A percentile compares a stretch with the other conserved stretches of the same genome.
Evolutionary conservation across 768 basidiomycete species (phyloP).

Genomic region (Mycena latifolia): DNA sequence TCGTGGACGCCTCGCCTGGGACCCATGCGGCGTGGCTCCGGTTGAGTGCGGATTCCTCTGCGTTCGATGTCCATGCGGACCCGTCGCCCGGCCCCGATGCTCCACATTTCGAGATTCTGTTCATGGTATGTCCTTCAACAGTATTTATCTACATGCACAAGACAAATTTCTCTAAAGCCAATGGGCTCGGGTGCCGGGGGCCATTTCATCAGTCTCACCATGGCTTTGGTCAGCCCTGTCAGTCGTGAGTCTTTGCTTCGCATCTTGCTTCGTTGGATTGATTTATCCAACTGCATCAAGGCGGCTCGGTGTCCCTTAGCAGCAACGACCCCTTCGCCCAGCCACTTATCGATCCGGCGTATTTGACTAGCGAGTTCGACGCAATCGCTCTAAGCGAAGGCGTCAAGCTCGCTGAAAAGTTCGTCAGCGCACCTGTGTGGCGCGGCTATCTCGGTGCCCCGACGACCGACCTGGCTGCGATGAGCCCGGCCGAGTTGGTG

Average conservation of each 20-base stretch:
- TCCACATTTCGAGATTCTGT: conserved; percentile 14
- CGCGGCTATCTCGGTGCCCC: conserved; percentile 8
- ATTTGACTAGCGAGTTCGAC: not conserved
- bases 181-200: no score
- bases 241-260: not conserved
- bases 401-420: not conserved
- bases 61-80: conserved; percentile 1
- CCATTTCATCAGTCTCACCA: conserved; percentile 1
- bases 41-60: not conserved
- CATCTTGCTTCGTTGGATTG: not conserved
- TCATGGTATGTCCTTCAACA: no score
- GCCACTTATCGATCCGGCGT: not conserved
- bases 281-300: not conserved
- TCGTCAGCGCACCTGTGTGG: conserved; percentile 11
- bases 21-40: conserved; percentile 2
- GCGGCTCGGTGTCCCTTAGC: conserved; percentile 14
- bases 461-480: not conserved
- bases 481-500: not conserved
- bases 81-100: conserved; percentile 8
- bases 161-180: no score
- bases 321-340: conserved; percentile 10
- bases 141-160: no score
- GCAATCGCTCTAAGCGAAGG: conserved; percentile 2
- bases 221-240: conserved; percentile 16
- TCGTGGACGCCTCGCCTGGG: not conserved